Base-by-base conservation (phyloP, 2,329 filamentous ascomycete species). In the Neofusicoccum sp. region DNA sequence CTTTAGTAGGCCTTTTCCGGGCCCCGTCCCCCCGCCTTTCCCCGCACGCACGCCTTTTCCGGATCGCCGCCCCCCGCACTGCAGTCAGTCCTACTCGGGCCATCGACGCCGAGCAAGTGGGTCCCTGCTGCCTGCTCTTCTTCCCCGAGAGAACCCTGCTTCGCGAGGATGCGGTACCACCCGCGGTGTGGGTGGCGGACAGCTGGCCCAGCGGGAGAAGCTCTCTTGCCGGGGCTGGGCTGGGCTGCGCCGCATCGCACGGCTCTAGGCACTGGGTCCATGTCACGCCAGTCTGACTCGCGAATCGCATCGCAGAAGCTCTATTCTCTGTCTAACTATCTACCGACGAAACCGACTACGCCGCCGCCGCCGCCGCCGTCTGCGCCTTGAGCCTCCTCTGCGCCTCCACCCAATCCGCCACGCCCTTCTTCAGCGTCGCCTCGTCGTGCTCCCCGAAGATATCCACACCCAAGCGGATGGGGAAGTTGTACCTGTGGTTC, bases 371-470 rank as follows among this genome's bases (percentile, higher is more conserved):
- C 2, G 54, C 54, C 22, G 22, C 22, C 2, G 54, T 41, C 41
- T 45, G 41, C 14, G 11, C 54, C 54, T 45, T 58, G 8, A 45
- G 8, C 54, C 36, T 71, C 69, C 70, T 71, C 61, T 76, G 74
- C 41, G 71, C 69, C 14, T 67, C 71, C 59, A 74, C 72, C 74
- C 74, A 77, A 34, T 76, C 74, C 63, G 71, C 66, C 6, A 76
- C 71, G 12, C 70, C 72, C 65, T 74, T 74, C 58, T 67, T 66
- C 63, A 64, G 34, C 5, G 61, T 62, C 34, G 9, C 58, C 36
- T 56, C 63, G 28, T 61, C 49, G 31, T 56, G 52, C 58, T 64
- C 48, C 16, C 63, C 60, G 16, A 61, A 56, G 16, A 62, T 63
- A 22, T 65, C 41, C 11, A 65, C 59, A 9, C 59, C 59, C 45